Base-by-base conservation (phyloP, 2,329 filamentous ascomycete species). In the Geosmithia flava region DNA sequence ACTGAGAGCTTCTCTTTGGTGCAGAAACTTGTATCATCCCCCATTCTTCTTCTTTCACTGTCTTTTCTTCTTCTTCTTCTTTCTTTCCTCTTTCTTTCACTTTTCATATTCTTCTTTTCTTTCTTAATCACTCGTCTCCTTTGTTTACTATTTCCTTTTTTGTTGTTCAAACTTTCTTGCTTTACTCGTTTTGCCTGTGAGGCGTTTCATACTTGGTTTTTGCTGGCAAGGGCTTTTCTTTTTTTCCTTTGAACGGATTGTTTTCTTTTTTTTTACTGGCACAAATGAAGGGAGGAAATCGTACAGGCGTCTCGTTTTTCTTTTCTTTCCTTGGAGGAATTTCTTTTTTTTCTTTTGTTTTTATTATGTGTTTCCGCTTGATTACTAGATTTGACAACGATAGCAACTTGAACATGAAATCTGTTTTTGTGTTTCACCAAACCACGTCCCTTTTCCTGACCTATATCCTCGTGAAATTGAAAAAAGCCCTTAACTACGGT, bases 101-200 rank as follows among this genome's bases (percentile, higher is more conserved):
- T 37, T 37, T 13, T 37, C 33, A 13, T 37, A 13, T 37, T 13
- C 39, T 41, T 41, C 30, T 48, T 47, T 20, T 39, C 48, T 7
- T 45, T 30, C 8, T 19, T 20, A 27, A 27, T 27, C 8, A 27
- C 23, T 27, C 19, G 43, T 51, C 42, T 50, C 46, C 49, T 49
- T 45, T 40, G 47, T 48, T 45, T 39, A 44, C 13, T 45, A 47
- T 45, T 17, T 43, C 33, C 33, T 37, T 37, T 3, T 37, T 37
- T 37, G 11, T 11, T 37, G 10, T 11, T 37, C 23, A 27, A 27
- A 27, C 23, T 11, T 37, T 16, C 13, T 37, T 13, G 33, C 27
- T n/a, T 15, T 47, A 10, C 37, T 47, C 20, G 37, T n/a, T 42
- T 47, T 27, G 37, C 29, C 16, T 17, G 16, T 20, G 46, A 37